Conservation (phyloP, 805 yeast species). For the Henningerozyma blattae region DNA sequence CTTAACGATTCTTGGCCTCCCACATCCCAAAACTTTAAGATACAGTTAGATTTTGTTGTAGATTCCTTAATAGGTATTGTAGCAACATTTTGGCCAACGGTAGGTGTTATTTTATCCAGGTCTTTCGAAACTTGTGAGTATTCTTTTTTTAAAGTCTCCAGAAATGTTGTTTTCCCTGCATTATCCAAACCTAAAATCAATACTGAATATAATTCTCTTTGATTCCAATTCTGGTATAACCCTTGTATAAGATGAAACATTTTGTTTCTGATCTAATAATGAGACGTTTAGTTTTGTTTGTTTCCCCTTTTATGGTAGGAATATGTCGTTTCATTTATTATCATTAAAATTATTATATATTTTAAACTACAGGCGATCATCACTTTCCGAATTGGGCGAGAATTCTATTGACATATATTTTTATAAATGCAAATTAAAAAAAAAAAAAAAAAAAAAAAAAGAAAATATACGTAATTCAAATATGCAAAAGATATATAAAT, state of each 20-base stretch:
- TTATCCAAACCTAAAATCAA: constrained; percentile 85
- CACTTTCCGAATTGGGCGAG: too few species aligned
- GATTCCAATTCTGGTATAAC: constrained; percentile 44
- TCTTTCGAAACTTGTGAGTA: constrained; percentile 38
- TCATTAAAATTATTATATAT: too few species aligned
- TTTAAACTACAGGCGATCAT: too few species aligned
- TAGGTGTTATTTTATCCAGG: constrained; percentile 66
- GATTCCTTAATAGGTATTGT: constrained; percentile 27
- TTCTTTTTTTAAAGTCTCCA: constrained; percentile 51
- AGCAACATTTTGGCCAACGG: constrained; percentile 85
- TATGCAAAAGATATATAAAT: not conserved
- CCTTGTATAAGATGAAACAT: constrained; percentile 66
- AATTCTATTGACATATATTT: too few species aligned
- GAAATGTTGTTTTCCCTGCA: constrained; percentile 85
- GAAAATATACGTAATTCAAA: too few species aligned
- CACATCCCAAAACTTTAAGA: constrained; percentile 85
- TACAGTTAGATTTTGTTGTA: constrained; percentile 20
- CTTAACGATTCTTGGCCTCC: constrained; percentile 90
- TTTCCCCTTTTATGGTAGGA: too few species aligned
- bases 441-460: not conserved
- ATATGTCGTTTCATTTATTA: too few species aligned
- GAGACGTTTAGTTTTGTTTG: too few species aligned
- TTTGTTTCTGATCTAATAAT: not conserved
- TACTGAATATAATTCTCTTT: constrained; percentile 59
- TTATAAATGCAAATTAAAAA: too few species aligned